These are phyloP conservation scores for Oryza meyeriana DNA, from an alignment of 176 grass and related monocot species.

Conservation along the genomic window DNA sequence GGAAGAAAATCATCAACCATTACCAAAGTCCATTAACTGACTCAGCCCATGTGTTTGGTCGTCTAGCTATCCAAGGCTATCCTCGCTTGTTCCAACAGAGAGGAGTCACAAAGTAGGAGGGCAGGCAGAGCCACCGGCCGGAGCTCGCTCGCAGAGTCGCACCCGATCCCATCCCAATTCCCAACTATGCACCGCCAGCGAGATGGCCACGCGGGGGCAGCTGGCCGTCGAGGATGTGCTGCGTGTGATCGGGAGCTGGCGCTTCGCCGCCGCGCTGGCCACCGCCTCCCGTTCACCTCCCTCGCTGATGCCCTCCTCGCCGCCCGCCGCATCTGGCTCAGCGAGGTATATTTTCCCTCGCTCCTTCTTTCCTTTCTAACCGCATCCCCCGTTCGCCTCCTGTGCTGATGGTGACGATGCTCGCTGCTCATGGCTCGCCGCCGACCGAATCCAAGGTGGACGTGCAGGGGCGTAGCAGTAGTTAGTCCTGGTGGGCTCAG, in stretches of 20 bases:
- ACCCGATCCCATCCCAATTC: too few relatives aligned
- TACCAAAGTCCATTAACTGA: too few relatives aligned
- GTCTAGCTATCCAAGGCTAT: too few relatives aligned
- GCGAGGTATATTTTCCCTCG: constrained; percentile 52
- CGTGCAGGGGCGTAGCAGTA: too few relatives aligned
- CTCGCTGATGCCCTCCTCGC: constrained; percentile 54
- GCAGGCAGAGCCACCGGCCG: too few relatives aligned
- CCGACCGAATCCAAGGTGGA: constrained; percentile 55
- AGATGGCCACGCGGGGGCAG: constrained; percentile 25
- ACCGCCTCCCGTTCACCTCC: constrained; percentile 66
- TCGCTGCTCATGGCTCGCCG: not conserved
- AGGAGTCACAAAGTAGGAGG: too few relatives aligned
- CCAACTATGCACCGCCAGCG: too few relatives aligned
- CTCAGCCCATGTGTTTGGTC: too few relatives aligned
- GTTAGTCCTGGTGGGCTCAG: too few relatives aligned
- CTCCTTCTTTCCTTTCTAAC: not conserved
- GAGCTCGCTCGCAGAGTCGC: too few relatives aligned
- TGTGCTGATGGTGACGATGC: not conserved
- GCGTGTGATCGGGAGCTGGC: constrained; percentile 61
- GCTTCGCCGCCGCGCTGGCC: constrained; percentile 66
- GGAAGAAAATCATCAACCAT: too few relatives aligned
- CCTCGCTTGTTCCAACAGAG: too few relatives aligned
- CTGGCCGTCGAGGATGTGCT: constrained; percentile 56
- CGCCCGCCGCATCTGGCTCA: constrained; percentile 86
- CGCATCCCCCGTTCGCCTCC: not conserved